phyloP scores from a whole-genome alignment of 2,329 filamentous ascomycete species.

The Ceratocystis papillata region DNA sequence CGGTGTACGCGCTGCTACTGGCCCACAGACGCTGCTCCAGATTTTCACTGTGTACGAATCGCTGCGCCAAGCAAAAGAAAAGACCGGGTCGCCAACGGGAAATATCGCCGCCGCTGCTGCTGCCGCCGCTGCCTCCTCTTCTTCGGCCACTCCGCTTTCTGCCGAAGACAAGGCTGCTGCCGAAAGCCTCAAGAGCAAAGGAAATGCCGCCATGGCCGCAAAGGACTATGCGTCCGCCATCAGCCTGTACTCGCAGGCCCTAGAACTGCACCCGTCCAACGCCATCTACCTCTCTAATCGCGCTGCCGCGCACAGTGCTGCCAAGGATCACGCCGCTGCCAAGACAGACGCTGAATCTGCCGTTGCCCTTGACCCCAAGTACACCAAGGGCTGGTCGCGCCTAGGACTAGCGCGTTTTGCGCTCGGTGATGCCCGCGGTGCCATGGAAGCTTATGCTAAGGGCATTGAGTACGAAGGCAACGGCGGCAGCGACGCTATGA shows the following conservation, averaged over 20 bases:
- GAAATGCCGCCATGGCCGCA: conserved; percentile 88
- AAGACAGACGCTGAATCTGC: conserved; percentile 83
- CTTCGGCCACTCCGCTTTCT: conserved; percentile 33
- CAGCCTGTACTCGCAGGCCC: conserved; percentile 76
- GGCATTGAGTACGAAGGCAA: conserved; percentile 91
- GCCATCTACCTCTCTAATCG: conserved; percentile 97
- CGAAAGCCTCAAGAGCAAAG: conserved; percentile 77
- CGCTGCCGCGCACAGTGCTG: conserved; percentile 81
- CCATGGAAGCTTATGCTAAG: conserved; percentile 87
- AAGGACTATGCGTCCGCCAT: conserved; percentile 82
- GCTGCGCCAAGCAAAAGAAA: conserved; percentile 51
- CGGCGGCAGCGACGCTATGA: conserved; percentile 93
- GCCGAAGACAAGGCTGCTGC: conserved; percentile 65
- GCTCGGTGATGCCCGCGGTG: conserved; percentile 77
- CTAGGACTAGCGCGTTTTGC: conserved; percentile 86
- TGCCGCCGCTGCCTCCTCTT: conserved; percentile 30
- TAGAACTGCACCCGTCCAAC: conserved; percentile 70
- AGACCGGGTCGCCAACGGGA: conserved; percentile 29
- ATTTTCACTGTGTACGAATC: conserved; percentile 98
- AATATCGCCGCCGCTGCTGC: conserved; percentile 35
- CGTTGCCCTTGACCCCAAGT: conserved; percentile 74
- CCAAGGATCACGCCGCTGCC: conserved; percentile 72
- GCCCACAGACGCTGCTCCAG: conserved; percentile 73
- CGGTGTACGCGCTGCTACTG: conserved; percentile 65
- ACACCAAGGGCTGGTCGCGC: conserved; percentile 95